Evolutionary conservation across 2,329 filamentous ascomycete genomes (phyloP).

Genomic region (Juglanconis juglandina): DNA sequence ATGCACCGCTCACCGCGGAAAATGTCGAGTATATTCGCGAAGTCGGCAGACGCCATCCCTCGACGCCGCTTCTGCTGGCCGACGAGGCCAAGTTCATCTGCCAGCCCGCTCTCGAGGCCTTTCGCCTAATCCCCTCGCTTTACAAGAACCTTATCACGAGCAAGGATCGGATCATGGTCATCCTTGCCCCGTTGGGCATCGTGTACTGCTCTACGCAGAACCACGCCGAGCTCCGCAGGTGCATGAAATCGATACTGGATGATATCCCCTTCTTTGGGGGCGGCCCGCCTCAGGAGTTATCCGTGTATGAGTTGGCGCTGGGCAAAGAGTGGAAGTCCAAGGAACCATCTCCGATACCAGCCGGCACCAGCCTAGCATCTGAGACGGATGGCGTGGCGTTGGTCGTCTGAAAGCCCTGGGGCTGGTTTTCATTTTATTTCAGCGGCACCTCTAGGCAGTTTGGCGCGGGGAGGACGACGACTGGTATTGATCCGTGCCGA

Average conservation of each 20-base stretch:
- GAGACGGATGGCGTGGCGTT: not conserved
- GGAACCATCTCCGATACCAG: not conserved
- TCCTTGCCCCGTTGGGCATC: constrained; percentile 18
- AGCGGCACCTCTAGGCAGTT: no score
- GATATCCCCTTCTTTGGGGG: constrained; percentile 17
- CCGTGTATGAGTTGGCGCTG: constrained; percentile 9
- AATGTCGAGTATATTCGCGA: constrained; percentile 5
- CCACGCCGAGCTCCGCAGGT: constrained; percentile 12
- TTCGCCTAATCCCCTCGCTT: constrained; percentile 18
- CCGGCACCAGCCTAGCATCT: not conserved
- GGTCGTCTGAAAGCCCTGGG: not conserved
- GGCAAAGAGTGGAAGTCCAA: not conserved
- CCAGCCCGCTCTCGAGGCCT: constrained; percentile 18
- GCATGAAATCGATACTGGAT: constrained; percentile 17
- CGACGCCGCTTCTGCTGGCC: constrained; percentile 11
- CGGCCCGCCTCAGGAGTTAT: constrained; percentile 7
- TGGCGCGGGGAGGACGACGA: no score
- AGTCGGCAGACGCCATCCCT: not conserved
- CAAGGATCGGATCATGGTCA: constrained; percentile 18
- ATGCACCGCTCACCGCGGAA: not conserved
- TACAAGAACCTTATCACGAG: constrained; percentile 18
- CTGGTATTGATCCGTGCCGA: no score
- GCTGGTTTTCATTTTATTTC: not conserved
- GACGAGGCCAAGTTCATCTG: constrained; percentile 13
- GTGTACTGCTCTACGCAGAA: constrained; percentile 15